Evolutionary conservation across 768 basidiomycete genomes (phyloP), one percentile per base, ranked within the genome.

Genomic region (Pleurotus tuber-regium): DNA sequence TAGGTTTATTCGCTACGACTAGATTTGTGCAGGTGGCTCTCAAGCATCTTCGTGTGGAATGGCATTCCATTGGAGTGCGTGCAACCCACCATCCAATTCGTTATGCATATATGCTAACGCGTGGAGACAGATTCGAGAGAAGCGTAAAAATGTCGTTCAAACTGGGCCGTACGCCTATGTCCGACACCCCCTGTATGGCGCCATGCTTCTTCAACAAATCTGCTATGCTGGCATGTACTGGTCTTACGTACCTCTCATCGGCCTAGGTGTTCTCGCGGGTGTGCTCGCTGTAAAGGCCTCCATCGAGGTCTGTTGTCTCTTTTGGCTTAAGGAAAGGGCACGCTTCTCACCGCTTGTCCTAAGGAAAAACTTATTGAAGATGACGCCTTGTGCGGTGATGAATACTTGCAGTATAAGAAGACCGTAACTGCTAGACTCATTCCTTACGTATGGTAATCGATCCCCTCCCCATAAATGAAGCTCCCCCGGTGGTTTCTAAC

Each of bases 101-200:
- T 16, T 39, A 24, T 31, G 19, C 48, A 7, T n/a, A 31, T 43
- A 43, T 16, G 10, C 24, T n/a, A 11, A 43, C n/a, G 19, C 39
- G 10, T 18, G 21, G n/a, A 25, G 25, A 11, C 35, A 9, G 16
- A 30, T 53, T 43, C 57, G 63, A 31, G 69, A 65, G 52, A 71
- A 69, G 44, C 56, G 62, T 0, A 62, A 38, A 16, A 38, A 53
- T 26, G 5, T 68, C 51, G 58, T 62, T 3, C 56, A 61, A 29
- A 60, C 55, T 5, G 71, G 71, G 1, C 70, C 69, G 4, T 72
- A 73, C 50, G 52, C 64, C 6, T 41, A 69, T 24, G 64, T 72
- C 28, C 71, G 72, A 30, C 72, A 72, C 44, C 71, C 71, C 2
- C 48, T 52, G 10, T 72, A 72, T 51, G 57, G 54, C 31, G 3